Conservation (phyloP, 2,329 filamentous ascomycete species). For the Neophaeococcomyces aloes region DNA sequence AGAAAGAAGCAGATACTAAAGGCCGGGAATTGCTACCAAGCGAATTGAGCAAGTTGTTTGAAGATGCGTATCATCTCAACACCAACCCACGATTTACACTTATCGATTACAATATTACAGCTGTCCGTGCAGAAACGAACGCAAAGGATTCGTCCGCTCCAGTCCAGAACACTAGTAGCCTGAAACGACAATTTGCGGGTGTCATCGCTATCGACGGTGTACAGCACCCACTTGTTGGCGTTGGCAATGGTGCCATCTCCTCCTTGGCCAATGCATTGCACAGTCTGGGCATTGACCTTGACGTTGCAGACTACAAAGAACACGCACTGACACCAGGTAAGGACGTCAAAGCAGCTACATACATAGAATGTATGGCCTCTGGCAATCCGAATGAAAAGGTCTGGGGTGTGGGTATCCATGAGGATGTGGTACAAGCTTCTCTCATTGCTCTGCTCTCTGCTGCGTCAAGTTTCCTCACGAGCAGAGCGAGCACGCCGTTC, state of each 20-base stretch:
- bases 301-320: slow-evolving; percentile 92
- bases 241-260: slow-evolving; percentile 84
- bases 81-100: slow-evolving; percentile 75
- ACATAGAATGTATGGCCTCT: slow-evolving; percentile 73
- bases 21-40: slow-evolving; percentile 72
- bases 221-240: slow-evolving; percentile 68
- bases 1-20: slow-evolving; percentile 65
- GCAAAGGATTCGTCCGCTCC: slow-evolving; percentile 51
- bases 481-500: slow-evolving; percentile 56
- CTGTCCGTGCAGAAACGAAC: slow-evolving; percentile 69
- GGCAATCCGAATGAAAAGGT: slow-evolving; percentile 57
- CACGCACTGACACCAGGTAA: slow-evolving; percentile 58
- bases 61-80: slow-evolving; percentile 74
- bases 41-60: slow-evolving; percentile 83
- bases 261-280: slow-evolving; percentile 73
- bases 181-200: slow-evolving; percentile 74
- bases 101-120: slow-evolving; percentile 81
- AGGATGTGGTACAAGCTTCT: slow-evolving; percentile 83
- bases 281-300: slow-evolving; percentile 69
- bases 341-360: slow-evolving; percentile 85
- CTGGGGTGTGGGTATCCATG: slow-evolving; percentile 86
- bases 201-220: slow-evolving; percentile 70
- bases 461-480: slow-evolving; percentile 56
- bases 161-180: slow-evolving; percentile 55
- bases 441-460: slow-evolving; percentile 77